Conservation (phyloP, 192 early-diverging fungal species). For the Podila clonocystis region DNA sequence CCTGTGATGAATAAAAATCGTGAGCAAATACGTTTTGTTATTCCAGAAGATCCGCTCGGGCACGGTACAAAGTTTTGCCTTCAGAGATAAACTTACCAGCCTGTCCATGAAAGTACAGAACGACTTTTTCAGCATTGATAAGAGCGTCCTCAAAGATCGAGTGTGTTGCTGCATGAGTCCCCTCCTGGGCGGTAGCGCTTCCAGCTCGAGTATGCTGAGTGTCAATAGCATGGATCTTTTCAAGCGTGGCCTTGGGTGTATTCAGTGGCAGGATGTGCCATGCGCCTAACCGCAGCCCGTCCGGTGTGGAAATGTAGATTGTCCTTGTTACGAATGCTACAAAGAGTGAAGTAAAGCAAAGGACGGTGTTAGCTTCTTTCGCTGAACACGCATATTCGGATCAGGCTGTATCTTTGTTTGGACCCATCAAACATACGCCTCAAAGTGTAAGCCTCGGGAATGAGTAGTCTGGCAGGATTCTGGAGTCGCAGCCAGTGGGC, state of each 20-base stretch:
- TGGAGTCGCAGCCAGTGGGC: constrained; percentile 42
- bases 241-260: constrained; percentile 2
- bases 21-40: background rate
- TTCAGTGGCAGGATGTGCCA: constrained; percentile 25
- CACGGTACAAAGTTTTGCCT: too few relatives aligned
- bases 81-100: constrained; percentile 20
- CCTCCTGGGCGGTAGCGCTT: background rate
- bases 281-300: constrained; percentile 36
- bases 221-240: constrained; percentile 18
- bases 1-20: constrained; percentile 17
- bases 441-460: constrained; percentile 40
- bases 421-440: constrained; percentile 9
- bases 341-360: background rate
- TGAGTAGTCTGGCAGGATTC: constrained; percentile 38
- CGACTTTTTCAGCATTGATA: constrained; percentile 18
- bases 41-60: too few relatives aligned
- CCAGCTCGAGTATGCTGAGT: background rate
- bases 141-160: constrained; percentile 33
- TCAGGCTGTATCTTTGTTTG: too few relatives aligned
- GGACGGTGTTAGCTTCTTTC: background rate
- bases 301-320: constrained; percentile 30
- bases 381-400: too few relatives aligned
- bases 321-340: constrained; percentile 46
- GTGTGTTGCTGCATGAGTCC: constrained; percentile 5
- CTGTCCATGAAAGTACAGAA: constrained; percentile 53